A percentile compares a stretch with the other conserved stretches of the same genome.
These are phyloP conservation scores for Paraphoma sp. DNA, from an alignment of 2,329 filamentous ascomycete genomes.

Conservation along the genomic window DNA sequence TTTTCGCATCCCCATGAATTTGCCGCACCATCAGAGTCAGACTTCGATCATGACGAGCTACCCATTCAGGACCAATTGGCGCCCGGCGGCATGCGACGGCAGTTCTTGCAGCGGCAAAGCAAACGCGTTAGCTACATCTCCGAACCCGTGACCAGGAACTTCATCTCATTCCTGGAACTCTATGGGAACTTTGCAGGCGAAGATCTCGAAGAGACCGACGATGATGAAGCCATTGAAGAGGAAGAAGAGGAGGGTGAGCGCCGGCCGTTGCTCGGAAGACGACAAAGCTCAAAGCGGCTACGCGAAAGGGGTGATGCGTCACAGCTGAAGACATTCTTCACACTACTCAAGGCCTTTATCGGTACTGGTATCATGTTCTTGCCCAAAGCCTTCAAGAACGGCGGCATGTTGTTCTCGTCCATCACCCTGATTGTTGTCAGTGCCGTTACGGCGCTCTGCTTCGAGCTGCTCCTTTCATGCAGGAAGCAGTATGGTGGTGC, in stretches of 20 bases:
- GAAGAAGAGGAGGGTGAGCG: slow-evolving; percentile 62
- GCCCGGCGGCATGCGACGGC: slow-evolving; percentile 62
- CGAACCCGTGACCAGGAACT: slow-evolving; percentile 69
- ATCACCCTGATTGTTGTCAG: slow-evolving; percentile 71
- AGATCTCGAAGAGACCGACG: slow-evolving; percentile 65
- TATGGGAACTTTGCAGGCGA: slow-evolving; percentile 81
- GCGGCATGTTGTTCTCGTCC: slow-evolving; percentile 77
- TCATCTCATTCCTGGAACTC: slow-evolving; percentile 76
- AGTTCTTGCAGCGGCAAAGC: slow-evolving; percentile 56
- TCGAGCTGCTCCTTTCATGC: slow-evolving; percentile 74
- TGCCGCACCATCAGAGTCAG: slow-evolving; percentile 25
- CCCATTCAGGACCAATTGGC: slow-evolving; percentile 54
- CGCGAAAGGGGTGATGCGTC: slow-evolving; percentile 66
- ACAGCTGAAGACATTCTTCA: slow-evolving; percentile 78
- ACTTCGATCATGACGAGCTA: slow-evolving; percentile 45
- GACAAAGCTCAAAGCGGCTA: slow-evolving; percentile 58
- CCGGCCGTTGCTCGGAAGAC: slow-evolving; percentile 66
- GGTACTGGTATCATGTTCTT: slow-evolving; percentile 84
- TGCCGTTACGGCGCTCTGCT: slow-evolving; percentile 71
- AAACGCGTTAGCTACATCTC: slow-evolving; percentile 51
- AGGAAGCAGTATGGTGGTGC: slow-evolving; percentile 69
- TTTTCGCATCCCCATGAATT: slow-evolving; percentile 64
- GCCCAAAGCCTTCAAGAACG: slow-evolving; percentile 80
- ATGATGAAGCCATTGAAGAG: slow-evolving; percentile 62
- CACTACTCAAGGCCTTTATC: slow-evolving; percentile 78